Base-by-base conservation (phyloP, 2,329 filamentous ascomycete species). In the Fragosphaeria purpurea region DNA sequence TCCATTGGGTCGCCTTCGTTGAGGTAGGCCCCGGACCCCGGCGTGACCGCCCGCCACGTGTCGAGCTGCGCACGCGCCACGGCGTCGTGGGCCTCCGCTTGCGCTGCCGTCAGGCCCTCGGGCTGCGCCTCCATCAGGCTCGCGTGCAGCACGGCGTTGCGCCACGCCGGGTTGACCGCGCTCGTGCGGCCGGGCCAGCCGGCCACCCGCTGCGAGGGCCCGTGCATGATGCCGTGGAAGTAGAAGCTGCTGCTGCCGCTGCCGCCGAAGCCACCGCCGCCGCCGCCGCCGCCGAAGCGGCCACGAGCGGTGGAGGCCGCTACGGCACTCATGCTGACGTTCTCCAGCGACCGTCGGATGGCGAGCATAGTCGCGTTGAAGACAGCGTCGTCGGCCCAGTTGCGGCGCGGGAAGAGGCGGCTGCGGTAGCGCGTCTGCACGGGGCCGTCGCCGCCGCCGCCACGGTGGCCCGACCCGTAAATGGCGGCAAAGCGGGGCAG, bases 1-100 rank as follows among this genome's bases (percentile, higher is more conserved):
- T 69, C 61, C 22, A 53, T 56, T n/a, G 66, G 65, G 56, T 71
- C 66, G 1, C 63, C 67, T 59, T 74, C 70, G 50, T 70, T 71
- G 59, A 67, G 57, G 50, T 69, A 68, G 3, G 62, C 53, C 0
- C 66, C 65, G 4, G 59, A 56, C 0, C 57, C 61, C 5, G 64
- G 63, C 12, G 64, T 66, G 2, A 62, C 59, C 5, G 56, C 57
- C 31, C 57, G 48, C 11, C 60, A 54, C 2, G 35, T 38, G 22
- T 58, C 50, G 42, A 59, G 55, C 40, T 54, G 51, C 3, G 22
- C 22, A 5, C 55, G 42, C 13, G 59, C 47, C 7, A 40, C 40
- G 33, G 31, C 42, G 45, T 60, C 56, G 8, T 44, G 56, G 4
- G 22, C 51, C 3, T 22, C 34, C 1, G 52, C 53, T 32, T 50